A percentile compares a stretch with the other conserved stretches of the same genome.
Conservation (phyloP, 148 eudicot species). For the Rhododendron mucronatum region DNA sequence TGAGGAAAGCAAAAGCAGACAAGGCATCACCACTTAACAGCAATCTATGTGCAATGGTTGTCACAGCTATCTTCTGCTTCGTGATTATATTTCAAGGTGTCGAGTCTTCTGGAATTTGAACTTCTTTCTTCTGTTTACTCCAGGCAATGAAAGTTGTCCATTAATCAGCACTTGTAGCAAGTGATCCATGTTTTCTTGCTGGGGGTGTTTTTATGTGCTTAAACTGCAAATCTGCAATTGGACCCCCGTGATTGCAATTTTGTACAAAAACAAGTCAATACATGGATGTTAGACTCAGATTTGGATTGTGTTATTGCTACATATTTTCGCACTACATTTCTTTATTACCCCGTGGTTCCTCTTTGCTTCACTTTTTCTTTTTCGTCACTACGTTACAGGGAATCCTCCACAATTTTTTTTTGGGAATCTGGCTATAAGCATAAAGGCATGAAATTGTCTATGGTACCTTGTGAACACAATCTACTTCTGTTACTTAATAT, state of each 20-base stretch:
- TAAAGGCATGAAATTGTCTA: background rate
- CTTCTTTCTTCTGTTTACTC: background rate
- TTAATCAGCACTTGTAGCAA: background rate
- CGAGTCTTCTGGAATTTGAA: background rate
- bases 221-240: background rate
- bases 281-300: background rate
- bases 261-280: background rate
- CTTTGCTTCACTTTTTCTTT: background rate
- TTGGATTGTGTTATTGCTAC: background rate
- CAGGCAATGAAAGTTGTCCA: too few relatives aligned
- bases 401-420: background rate
- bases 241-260: background rate
- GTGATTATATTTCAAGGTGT: conserved; percentile 48
- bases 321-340: background rate
- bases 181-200: background rate
- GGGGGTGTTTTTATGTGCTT: background rate
- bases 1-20: conserved; percentile 30
- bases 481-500: background rate
- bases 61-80: conserved; percentile 36
- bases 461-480: background rate
- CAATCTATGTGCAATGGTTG: conserved; percentile 28
- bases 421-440: background rate
- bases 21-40: conserved; percentile 20
- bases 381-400: background rate
- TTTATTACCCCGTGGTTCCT: background rate